Percentiles rank a stretch among this genome's conserved stretches.
Evolutionary conservation across 2,329 filamentous ascomycete genomes (phyloP).

Genomic region (Xylariales sp.): DNA sequence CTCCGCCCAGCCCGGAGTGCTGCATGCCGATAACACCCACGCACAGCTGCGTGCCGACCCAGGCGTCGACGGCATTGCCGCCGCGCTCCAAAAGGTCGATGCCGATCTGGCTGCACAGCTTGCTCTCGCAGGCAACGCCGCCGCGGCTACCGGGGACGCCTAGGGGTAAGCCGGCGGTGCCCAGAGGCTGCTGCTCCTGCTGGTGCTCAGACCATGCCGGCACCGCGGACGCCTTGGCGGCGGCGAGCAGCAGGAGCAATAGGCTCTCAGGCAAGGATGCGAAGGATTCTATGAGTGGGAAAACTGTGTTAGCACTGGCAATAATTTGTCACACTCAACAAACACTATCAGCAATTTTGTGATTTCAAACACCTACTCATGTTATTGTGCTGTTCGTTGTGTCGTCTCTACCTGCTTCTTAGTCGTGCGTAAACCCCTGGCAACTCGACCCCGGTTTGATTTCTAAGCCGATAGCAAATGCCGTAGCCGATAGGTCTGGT

Average conservation of each 20-base stretch:
- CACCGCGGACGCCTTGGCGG: conserved; percentile 8
- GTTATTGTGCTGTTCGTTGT: no score
- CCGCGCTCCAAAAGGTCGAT: conserved; percentile 24
- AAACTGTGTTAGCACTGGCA: not conserved
- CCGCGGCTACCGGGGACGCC: no score
- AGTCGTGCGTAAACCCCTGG: no score
- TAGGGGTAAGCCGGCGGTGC: conserved; percentile 12
- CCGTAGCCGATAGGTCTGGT: no score
- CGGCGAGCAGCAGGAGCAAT: conserved; percentile 12
- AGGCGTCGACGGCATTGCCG: conserved; percentile 74
- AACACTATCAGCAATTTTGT: no score
- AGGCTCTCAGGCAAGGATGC: conserved; percentile 2
- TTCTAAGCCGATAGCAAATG: no score
- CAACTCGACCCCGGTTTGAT: no score
- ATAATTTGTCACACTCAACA: no score
- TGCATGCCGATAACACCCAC: conserved; percentile 75
- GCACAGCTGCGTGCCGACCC: conserved; percentile 71
- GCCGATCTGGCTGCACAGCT: conserved; percentile 26
- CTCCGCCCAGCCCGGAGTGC: conserved; percentile 80
- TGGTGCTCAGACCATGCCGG: conserved; percentile 14
- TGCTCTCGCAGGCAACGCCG: conserved; percentile 26
- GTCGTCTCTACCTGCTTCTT: no score
- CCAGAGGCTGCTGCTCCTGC: conserved; percentile 10
- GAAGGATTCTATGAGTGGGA: not conserved
- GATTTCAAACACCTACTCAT: no score